Conservation (phyloP, 2,329 filamentous ascomycete genomes). For the Phyllosticta citribraziliensis region DNA sequence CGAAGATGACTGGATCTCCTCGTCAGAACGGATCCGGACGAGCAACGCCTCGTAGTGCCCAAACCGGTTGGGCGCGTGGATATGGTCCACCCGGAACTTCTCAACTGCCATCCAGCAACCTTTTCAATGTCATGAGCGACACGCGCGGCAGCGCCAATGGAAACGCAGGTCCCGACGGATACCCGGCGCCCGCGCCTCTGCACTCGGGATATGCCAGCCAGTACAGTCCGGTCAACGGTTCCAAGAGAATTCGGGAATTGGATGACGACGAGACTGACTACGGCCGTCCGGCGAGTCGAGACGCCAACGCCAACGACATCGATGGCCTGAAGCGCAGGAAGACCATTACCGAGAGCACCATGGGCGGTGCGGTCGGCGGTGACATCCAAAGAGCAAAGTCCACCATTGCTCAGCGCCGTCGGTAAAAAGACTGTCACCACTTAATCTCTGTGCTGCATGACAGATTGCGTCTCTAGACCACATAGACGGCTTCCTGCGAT, state of each 20-base stretch:
- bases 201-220: slow-evolving; percentile 56
- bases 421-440: slow-evolving; percentile 2
- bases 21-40: slow-evolving; percentile 75
- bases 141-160: slow-evolving; percentile 59
- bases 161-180: slow-evolving; percentile 57
- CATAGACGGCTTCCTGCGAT: slow-evolving; percentile 9
- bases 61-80: slow-evolving; percentile 56
- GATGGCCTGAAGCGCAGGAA: slow-evolving; percentile 69
- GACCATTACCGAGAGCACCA: slow-evolving; percentile 54
- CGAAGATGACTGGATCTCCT: slow-evolving; percentile 76
- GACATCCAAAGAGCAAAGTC: slow-evolving; percentile 16
- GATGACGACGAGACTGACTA: slow-evolving; percentile 57
- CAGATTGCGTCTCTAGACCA: slow-evolving; percentile 10
- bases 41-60: slow-evolving; percentile 73
- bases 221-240: slow-evolving; percentile 57
- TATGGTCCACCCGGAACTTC: slow-evolving; percentile 73
- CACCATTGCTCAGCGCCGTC: slow-evolving; percentile 9
- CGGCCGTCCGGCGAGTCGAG: slow-evolving; percentile 51
- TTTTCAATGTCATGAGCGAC: slow-evolving; percentile 85
- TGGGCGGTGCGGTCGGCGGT: slow-evolving; percentile 28
- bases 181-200: slow-evolving; percentile 53
- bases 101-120: slow-evolving; percentile 60
- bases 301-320: slow-evolving; percentile 45
- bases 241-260: slow-evolving; percentile 52
- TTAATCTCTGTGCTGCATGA: slow-evolving; percentile 4